Percentiles rank a stretch among this genome's conserved stretches.
Conservation (phyloP, 495 filamentous ascomycete genomes). For the Hypomontagnella submonticulosa region DNA sequence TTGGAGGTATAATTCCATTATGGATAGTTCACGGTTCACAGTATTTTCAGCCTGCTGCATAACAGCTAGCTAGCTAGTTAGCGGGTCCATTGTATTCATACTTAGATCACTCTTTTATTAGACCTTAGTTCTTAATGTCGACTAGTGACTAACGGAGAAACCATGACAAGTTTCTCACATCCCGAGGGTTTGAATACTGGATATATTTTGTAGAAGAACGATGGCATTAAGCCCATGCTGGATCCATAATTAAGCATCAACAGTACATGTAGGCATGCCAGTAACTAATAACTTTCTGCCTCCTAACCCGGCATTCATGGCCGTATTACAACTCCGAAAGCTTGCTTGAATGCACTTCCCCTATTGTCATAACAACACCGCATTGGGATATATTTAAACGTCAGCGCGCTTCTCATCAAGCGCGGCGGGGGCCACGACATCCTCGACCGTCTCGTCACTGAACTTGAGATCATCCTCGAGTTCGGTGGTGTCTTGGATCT, state of each 20-base stretch:
- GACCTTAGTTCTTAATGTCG: too few relatives aligned
- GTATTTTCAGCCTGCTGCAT: too few relatives aligned
- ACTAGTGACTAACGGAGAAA: too few relatives aligned
- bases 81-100: too few relatives aligned
- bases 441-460: conserved; percentile 79
- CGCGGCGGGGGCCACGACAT: conserved; percentile 58
- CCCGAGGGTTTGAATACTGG: neutral
- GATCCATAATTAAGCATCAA: conserved; percentile 17
- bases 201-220: conserved; percentile 14
- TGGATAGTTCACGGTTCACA: too few relatives aligned
- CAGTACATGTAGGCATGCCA: neutral
- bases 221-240: conserved; percentile 3
- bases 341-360: conserved; percentile 7
- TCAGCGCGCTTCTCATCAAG: conserved; percentile 33
- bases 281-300: neutral
- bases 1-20: too few relatives aligned
- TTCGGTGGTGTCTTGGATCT: conserved; percentile 76
- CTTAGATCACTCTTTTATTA: too few relatives aligned
- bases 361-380: neutral
- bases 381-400: conserved; percentile 20
- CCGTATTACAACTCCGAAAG: conserved; percentile 11
- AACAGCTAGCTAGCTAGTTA: too few relatives aligned
- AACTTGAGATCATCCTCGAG: conserved; percentile 84
- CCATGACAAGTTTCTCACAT: too few relatives aligned
- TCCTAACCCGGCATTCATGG: neutral